phyloP scores from a whole-genome alignment of 2,329 filamentous ascomycete genomes.

The Fusarium agapanthi region DNA sequence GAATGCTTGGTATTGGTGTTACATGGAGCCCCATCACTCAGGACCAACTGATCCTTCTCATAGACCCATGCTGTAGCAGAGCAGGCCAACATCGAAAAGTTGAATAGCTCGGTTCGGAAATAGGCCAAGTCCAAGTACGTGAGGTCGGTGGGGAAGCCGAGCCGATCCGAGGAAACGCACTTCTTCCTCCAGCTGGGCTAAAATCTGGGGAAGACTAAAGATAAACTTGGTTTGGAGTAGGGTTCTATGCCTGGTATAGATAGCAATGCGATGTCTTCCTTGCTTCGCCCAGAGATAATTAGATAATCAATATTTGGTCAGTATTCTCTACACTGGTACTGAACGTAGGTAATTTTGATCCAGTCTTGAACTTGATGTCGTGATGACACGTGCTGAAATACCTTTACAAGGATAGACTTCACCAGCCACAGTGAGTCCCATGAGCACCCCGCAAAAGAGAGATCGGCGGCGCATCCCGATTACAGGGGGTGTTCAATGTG shows the following conservation, averaged over 20 bases:
- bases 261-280: background rate
- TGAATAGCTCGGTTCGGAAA: slow-evolving; percentile 17
- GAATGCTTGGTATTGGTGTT: background rate
- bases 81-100: background rate
- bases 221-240: background rate
- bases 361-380: background rate
- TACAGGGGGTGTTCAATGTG: slow-evolving; percentile 16
- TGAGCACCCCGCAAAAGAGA: slow-evolving; percentile 2
- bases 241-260: background rate
- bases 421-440: slow-evolving; percentile 25
- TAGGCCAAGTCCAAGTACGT: background rate
- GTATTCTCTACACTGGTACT: background rate
- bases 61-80: background rate
- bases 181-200: background rate
- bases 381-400: background rate
- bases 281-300: background rate
- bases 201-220: background rate
- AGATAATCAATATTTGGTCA: background rate
- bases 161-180: slow-evolving; percentile 8
- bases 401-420: background rate
- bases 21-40: background rate
- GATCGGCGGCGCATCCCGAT: slow-evolving; percentile 33
- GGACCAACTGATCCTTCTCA: background rate
- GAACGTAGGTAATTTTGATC: background rate
- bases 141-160: slow-evolving; percentile 1